Base-by-base conservation (phyloP, 2,329 filamentous ascomycete species). In the Phyllosticta ampelicida region DNA sequence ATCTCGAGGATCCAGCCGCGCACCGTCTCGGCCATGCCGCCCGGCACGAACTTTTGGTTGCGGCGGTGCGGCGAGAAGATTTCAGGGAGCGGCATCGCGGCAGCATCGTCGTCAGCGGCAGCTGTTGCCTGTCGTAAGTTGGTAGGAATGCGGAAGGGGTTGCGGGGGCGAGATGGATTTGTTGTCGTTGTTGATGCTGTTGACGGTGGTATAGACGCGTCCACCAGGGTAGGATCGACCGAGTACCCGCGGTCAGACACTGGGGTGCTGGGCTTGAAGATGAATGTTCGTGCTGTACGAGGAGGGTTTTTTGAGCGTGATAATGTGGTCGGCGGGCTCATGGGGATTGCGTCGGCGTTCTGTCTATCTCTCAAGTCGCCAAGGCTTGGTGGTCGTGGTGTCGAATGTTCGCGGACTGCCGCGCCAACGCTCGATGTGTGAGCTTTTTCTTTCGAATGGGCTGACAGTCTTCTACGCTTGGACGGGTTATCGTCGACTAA, bases 61-160 rank as follows among this genome's bases (percentile, higher is more conserved):
- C 74, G 75, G 23, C 78, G 72, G 52, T 77, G 75, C 1, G 80
- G 80, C 0, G 79, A 81, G 66, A 82, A 82, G 48, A 76, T 72
- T 48, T 80, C 76, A 0, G 79, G 78, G 0, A 79, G 67, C 0
- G 77, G 77, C 4, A 44, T 51, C 8, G 48, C 49, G 10, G 29
- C 16, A 19, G 10, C 30, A n/a, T 8, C 21, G 26, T 1, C 5
- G 52, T 21, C 52, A 23, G 11, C 6, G 3, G 23, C 23, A 4
- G 9, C 23, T 21, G 29, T 29, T 29, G 21, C 20, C 11, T 48
- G 18, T 8, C 36, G 2, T 4, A 1, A n/a, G 8, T 48, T 11
- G 8, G 57, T 21, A 29, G 44, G 57, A 10, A 59, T 48, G 16
- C 51, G 48, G 30, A 59, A 59, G 5, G 53, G 57, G 48, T 59